Percentiles rank a stretch among this genome's conserved stretches.
Conservation (phyloP, 2,329 filamentous ascomycete species). For the Exophiala sp. region DNA sequence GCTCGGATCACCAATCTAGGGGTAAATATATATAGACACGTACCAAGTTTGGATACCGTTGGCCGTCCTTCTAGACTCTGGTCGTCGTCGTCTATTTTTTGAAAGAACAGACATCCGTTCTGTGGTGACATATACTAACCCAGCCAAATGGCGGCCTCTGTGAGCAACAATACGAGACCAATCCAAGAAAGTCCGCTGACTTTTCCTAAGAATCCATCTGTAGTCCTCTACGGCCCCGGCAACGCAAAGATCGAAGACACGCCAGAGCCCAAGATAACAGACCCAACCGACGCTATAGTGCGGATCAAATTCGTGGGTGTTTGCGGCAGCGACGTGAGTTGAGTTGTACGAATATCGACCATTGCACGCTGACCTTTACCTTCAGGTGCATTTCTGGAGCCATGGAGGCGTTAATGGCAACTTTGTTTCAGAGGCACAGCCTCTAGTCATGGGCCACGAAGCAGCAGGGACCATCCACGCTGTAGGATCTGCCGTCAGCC, state of each 20-base stretch:
- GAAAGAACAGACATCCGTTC: background rate
- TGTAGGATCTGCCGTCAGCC: constrained; percentile 29
- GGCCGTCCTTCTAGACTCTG: too few relatives aligned
- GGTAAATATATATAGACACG: too few relatives aligned
- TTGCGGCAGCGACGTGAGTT: constrained; percentile 39
- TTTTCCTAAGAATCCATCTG: constrained; percentile 41
- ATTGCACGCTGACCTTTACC: background rate
- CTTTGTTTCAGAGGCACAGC: constrained; percentile 29
- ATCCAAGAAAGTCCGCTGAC: background rate
- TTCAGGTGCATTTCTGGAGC: constrained; percentile 38
- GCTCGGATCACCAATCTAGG: too few relatives aligned
- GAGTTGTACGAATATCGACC: background rate
- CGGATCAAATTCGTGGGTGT: constrained; percentile 43
- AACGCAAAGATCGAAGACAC: constrained; percentile 37
- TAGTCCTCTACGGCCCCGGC: constrained; percentile 38
- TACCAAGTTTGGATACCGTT: too few relatives aligned
- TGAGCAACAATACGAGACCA: background rate
- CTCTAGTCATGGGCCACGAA: constrained; percentile 36
- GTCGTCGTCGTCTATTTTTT: too few relatives aligned
- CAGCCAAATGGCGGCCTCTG: constrained; percentile 7
- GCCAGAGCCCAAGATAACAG: constrained; percentile 34
- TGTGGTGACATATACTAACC: too few relatives aligned
- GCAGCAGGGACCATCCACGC: constrained; percentile 31
- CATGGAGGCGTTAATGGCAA: constrained; percentile 34
- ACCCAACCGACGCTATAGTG: constrained; percentile 38